Conservation (phyloP, 306 rosid genomes). For the Prunus mongolica region DNA sequence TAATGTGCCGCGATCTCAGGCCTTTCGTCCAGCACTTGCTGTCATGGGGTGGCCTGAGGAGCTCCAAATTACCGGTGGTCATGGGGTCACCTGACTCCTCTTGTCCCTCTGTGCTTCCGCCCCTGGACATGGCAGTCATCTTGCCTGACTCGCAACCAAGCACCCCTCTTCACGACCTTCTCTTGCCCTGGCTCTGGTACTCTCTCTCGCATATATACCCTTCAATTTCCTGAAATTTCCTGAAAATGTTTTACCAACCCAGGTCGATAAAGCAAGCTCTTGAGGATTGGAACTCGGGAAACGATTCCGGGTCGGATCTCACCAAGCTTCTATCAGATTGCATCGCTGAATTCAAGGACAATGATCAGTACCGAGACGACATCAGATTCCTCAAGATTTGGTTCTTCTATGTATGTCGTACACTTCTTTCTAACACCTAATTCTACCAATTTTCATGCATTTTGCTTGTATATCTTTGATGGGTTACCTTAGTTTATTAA, state of each 20-base stretch:
- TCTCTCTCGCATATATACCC: background rate
- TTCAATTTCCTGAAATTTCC: background rate
- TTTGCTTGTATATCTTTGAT: background rate
- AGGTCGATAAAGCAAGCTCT: slow-evolving; percentile 56
- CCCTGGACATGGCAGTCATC: slow-evolving; percentile 30
- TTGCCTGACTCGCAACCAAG: slow-evolving; percentile 11
- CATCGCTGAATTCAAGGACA: slow-evolving; percentile 45
- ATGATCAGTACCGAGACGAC: slow-evolving; percentile 51
- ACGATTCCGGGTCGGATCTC: slow-evolving; percentile 27
- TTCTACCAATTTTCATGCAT: background rate
- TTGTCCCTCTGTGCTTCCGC: no score
- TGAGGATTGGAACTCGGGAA: slow-evolving; percentile 33
- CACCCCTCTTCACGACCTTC: slow-evolving; percentile 39
- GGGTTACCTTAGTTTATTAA: background rate
- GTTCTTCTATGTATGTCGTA: slow-evolving; percentile 55
- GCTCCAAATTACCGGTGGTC: no score
- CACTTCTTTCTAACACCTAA: background rate
- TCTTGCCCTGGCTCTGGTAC: slow-evolving; percentile 60
- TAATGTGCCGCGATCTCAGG: no score
- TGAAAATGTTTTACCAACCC: background rate
- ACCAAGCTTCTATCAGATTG: slow-evolving; percentile 50
- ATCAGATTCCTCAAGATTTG: slow-evolving; percentile 78
- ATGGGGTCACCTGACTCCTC: no score
- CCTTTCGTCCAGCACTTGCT: no score
- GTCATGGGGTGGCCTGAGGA: no score